Evolutionary conservation across 305 asterid species (phyloP), one percentile per base, ranked within the genome.

Genomic region (Nicotiana rustica): DNA sequence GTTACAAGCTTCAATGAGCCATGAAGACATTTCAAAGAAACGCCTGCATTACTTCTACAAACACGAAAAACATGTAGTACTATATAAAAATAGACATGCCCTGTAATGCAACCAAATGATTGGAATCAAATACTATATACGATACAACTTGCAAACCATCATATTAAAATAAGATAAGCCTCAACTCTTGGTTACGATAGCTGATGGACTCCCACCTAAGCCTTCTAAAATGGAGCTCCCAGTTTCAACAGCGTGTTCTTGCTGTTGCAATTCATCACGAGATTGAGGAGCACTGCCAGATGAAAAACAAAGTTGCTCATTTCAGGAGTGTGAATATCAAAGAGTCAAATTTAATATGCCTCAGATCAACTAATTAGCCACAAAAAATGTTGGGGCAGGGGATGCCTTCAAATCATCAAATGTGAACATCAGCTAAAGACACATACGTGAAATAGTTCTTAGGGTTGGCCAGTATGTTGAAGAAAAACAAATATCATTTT

Each of bases 231-330:
- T 33, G 60, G 80, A 77, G 67, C 67, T 77, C 80, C 44, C 67
- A 56, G 80, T 56, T 56, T 21, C 33, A 13, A 35, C 44, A 77
- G 81, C 18, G 10, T 56, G 67, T 33, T 77, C 67, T 56, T 5
- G 81, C 67, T 17, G 81, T 77, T 77, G 55, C 35, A 10, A 77
- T 76, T 76, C 80, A 76, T 76, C 80, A 76, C 9, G 6, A 55
- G 80, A 75, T 17, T 55, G 52, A 77, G 49, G 52, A 1, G 67
- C 49, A 10, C 67, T 77, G 80, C 67, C 49, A 77, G 57, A 77
- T n/a, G 80, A 56, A 77, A 77, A 10, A 56, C 66, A 56, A 33
- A 56, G 33, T 31, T 76, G 29, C n/a, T 31, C 49, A 77, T 55
- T 76, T 64, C 66, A 76, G 47, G 66, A 52, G 49, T 15, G 56